Evolutionary conservation across 257 asterid species (phyloP), one percentile per base, ranked within the genome.

Genomic region (Gynochthodes officinalis): DNA sequence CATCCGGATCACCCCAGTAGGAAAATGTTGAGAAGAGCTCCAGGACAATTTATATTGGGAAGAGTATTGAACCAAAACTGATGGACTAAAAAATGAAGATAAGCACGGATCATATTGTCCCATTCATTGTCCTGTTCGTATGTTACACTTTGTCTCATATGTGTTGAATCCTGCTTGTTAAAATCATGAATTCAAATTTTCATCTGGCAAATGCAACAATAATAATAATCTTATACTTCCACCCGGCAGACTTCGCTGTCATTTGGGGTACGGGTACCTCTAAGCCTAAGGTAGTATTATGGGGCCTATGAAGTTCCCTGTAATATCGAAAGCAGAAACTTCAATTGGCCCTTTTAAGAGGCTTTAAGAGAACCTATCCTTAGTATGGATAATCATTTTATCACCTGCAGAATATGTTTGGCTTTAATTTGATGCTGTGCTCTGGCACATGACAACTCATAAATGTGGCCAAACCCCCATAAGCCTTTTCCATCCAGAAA

Each of bases 71-170:
- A 58, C 78, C 69, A 73, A 79, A 78, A 63, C 64, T 28, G 35
- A 61, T 63, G 64, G 80, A 73, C 75, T 21, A 75, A 54, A 71
- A 63, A 42, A n/a, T 43, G 39, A 23, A 61, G 73, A 80, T 63
- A 67, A 69, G 28, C 60, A 64, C 82, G 67, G 9, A 69, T 69
- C 75, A 59, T 72, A 52, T 66, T 27, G 74, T 66, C 72, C 69
- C 71, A 55, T 70, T 60, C n/a, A 19, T 23, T 50, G 12, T 39
- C 64, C 53, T 27, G 39, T 55, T 63, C 59, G 0, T 21, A 54
- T 70, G 58, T 54, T 72, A 19, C 30, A 69, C 19, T 75, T 72
- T 79, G 82, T 75, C 83, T 62, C 37, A 43, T 37, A 44, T 75
- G 30, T 28, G 59, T 81, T 78, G 48, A 65, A 66, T 44, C 66